Evolutionary conservation across 495 filamentous ascomycete genomes (phyloP).

Genomic region (Tuber indicum): DNA sequence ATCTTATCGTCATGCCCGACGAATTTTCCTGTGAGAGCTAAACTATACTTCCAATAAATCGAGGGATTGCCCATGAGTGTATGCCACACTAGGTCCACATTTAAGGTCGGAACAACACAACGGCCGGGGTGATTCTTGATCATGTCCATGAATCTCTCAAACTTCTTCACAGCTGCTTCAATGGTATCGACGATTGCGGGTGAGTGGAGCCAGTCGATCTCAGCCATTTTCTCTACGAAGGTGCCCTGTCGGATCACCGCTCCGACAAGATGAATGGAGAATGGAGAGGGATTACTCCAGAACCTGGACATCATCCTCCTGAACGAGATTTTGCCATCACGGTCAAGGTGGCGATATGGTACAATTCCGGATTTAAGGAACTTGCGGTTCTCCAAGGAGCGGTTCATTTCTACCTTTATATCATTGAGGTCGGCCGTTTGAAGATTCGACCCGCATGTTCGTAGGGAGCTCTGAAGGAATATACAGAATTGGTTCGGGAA

Average conservation of each 20-base stretch:
- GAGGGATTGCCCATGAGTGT: background rate
- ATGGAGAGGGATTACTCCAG: slow-evolving; percentile 54
- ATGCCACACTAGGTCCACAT: slow-evolving; percentile 65
- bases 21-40: background rate
- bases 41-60: background rate
- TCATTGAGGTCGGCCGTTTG: background rate
- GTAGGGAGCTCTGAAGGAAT: background rate
- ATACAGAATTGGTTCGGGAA: background rate
- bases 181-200: slow-evolving; percentile 36
- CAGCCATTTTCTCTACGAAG: slow-evolving; percentile 70
- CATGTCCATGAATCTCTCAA: slow-evolving; percentile 59
- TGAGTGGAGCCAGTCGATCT: slow-evolving; percentile 40
- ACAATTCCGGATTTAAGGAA: background rate
- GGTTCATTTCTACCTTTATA: background rate
- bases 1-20: background rate
- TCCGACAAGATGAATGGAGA: slow-evolving; percentile 66
- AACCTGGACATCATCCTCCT: slow-evolving; percentile 5
- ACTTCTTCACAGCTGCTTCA: slow-evolving; percentile 48
- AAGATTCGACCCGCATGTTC: background rate
- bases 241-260: slow-evolving; percentile 72
- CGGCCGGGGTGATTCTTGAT: slow-evolving; percentile 51
- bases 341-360: background rate
- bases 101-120: slow-evolving; percentile 68
- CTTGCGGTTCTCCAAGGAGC: background rate
- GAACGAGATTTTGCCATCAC: background rate